Evolutionary conservation across 2,329 filamentous ascomycete genomes (phyloP).

Genomic region (Neonectria faginata): DNA sequence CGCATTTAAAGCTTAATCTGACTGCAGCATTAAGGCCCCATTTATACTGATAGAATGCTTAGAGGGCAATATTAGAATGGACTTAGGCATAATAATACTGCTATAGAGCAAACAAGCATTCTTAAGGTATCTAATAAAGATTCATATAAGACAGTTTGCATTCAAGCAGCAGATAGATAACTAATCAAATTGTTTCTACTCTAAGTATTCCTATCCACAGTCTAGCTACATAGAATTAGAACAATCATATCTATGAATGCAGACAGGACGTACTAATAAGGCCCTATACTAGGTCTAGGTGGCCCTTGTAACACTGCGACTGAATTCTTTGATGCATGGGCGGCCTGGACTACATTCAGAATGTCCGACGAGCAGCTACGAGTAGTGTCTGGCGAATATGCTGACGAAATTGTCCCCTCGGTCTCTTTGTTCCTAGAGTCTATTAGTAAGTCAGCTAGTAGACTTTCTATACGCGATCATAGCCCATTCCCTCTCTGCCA

Average conservation of each 20-base stretch:
- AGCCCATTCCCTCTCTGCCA: slow-evolving; percentile 25
- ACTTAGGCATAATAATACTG: slow-evolving; percentile 21
- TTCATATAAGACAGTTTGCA: slow-evolving; percentile 10
- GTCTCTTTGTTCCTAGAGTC: slow-evolving; percentile 18
- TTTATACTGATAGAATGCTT: slow-evolving; percentile 26
- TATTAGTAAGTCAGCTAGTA: slow-evolving; percentile 17
- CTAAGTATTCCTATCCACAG: slow-evolving; percentile 13
- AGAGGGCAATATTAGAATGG: slow-evolving; percentile 24
- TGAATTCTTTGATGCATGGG: slow-evolving; percentile 27
- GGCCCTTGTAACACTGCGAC: slow-evolving; percentile 22
- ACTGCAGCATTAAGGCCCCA: slow-evolving; percentile 17
- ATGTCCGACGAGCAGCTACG: slow-evolving; percentile 19
- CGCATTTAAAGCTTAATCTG: slow-evolving; percentile 12
- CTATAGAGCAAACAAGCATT: slow-evolving; percentile 7
- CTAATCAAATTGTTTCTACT: slow-evolving; percentile 10
- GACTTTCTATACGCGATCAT: slow-evolving; percentile 17
- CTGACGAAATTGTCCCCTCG: slow-evolving; percentile 21
- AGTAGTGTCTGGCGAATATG: slow-evolving; percentile 18
- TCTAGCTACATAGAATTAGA: slow-evolving; percentile 19
- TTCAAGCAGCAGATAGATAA: slow-evolving; percentile 1
- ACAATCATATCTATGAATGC: slow-evolving; percentile 18
- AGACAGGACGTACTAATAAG: slow-evolving; percentile 18
- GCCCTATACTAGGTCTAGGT: slow-evolving; percentile 19
- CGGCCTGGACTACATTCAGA: slow-evolving; percentile 12
- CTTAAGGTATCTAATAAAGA: slow-evolving; percentile 12